Percentiles rank a stretch among this genome's conserved stretches.
phyloP scores from a whole-genome alignment of 179 eudicot genomes.

The Sideroxylon spinosum region DNA sequence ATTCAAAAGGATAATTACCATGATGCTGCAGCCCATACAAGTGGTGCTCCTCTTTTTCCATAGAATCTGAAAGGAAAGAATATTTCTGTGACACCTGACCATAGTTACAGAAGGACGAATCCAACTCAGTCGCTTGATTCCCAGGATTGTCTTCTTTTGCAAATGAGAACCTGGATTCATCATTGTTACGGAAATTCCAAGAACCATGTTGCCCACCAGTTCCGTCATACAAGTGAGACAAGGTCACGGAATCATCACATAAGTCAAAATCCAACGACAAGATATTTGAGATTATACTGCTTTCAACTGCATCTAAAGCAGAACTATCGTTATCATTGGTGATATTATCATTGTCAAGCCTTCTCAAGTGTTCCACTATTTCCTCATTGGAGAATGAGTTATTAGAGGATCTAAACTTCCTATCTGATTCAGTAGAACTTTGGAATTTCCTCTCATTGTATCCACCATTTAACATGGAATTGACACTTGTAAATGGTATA shows the following conservation, averaged over 20 bases:
- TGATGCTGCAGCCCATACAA: constrained; percentile 27
- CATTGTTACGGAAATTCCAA: constrained; percentile 30
- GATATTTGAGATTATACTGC: constrained; percentile 51
- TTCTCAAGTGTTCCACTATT: constrained; percentile 49
- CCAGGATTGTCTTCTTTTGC: constrained; percentile 26
- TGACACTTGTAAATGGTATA: constrained; percentile 21
- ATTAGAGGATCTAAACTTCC: constrained; percentile 29
- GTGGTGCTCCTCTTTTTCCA: constrained; percentile 29
- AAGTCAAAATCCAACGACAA: constrained; percentile 49
- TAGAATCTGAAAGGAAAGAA: constrained; percentile 22
- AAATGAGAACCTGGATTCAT: constrained; percentile 37
- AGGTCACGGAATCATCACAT: constrained; percentile 35
- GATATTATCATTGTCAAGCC: constrained; percentile 34
- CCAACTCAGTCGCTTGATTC: constrained; percentile 25
- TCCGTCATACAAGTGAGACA: constrained; percentile 28
- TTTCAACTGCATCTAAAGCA: constrained; percentile 40
- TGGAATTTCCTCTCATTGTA: constrained; percentile 30
- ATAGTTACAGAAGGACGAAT: constrained; percentile 21
- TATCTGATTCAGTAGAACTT: constrained; percentile 32
- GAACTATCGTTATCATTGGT: constrained; percentile 25
- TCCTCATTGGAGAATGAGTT: constrained; percentile 48
- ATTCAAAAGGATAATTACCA: constrained; percentile 27
- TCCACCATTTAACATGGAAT: constrained; percentile 30
- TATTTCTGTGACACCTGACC: constrained; percentile 19
- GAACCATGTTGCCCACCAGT: constrained; percentile 28